Base-by-base conservation (phyloP, 2,329 filamentous ascomycete species). In the Claviceps spartinae region DNA sequence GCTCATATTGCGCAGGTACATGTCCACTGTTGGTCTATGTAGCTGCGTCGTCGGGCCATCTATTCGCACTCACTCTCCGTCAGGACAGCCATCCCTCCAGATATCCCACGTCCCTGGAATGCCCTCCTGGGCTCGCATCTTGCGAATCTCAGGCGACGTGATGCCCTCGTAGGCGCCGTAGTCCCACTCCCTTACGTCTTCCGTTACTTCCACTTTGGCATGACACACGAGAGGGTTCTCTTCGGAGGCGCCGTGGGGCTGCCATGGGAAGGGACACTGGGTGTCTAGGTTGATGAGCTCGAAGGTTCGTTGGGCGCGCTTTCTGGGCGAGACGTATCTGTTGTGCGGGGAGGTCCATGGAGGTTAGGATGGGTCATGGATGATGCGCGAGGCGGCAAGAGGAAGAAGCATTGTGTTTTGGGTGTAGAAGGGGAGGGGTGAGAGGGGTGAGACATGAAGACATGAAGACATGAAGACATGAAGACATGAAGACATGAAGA, bases 81-180 rank as follows among this genome's bases (percentile, higher is more conserved):
- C 86, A 1, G 84, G 85, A 67, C 88, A 95, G 0, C 88, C 88
- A 63, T 94, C 88, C n/a, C 72, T 74, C 88, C 88, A 95, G 57
- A 95, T 94, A 69, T 93, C 85, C 88, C 88, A 94, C 24, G 69
- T 65, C 4, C 71, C 74, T 42, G 71, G 58, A 20, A 77, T 69
- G 7, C 85, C 86, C 54, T 79, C 71, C 60, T 76, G 71, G 54
- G 69, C 72, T 49, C 78, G 77, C 58, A 70, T 61, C 50, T 74
- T 72, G 49, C 78, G 73, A 62, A 94, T 94, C 58, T 88, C 74
- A 16, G 74, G 69, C 55, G 77, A 83, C 38, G 85, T 88, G 63
- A 93, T 77, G 8, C 88, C 88, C 69, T 95, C 88, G 63, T 94
- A 95, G 58, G 85, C 78, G 45, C 86, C 88, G 63, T 95, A 94